Evolutionary conservation across 148 eudicot genomes (phyloP), one percentile per base, ranked within the genome.

Genomic region (Spergularia bocconei): DNA sequence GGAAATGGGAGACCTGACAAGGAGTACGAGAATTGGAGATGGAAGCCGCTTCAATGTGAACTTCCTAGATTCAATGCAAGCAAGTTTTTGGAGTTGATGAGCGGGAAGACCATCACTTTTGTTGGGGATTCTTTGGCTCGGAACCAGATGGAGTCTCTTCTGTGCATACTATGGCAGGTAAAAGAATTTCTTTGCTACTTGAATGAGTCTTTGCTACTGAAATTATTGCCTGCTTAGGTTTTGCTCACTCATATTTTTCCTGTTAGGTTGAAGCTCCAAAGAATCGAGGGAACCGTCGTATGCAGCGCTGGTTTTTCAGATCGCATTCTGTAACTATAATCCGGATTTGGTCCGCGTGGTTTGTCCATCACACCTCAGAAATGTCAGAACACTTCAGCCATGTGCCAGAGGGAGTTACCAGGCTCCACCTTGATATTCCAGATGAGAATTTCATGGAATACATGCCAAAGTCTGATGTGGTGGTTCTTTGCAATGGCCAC

Each of bases 1-100:
- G 98, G 98, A 41, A 94, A 94, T 77, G 98, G 97, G 53, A 88
- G 98, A 82, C 98, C 98, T 13, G 98, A 94, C 79, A 94, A 90
- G 78, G 97, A 91, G 60, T 94, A 94, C 67, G 97, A 94, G 81
- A 90, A 83, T 63, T 94, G 93, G 95, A 85, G 93, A 86, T 94
- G 98, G 98, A 90, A 85, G 75, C 98, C 98, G 47, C 77, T 80
- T 41, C 69, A 85, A 17, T 94, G 98, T 77, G 86, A 87, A 51
- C 93, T 94, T 69, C 98, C 96, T 9, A 80, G 91, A 67, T 89
- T 80, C 33, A 80, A 76, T 2, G 72, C 79, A 9, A 88, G 80
- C 79, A 85, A 87, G 63, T 91, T 91, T 70, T 75, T 91, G 60
- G 89, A 89, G 77, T 62, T 91, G 70, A 91, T 91, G 97, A 85